phyloP scores from a whole-genome alignment of 768 basidiomycete species.

The Lactarius quietus region DNA sequence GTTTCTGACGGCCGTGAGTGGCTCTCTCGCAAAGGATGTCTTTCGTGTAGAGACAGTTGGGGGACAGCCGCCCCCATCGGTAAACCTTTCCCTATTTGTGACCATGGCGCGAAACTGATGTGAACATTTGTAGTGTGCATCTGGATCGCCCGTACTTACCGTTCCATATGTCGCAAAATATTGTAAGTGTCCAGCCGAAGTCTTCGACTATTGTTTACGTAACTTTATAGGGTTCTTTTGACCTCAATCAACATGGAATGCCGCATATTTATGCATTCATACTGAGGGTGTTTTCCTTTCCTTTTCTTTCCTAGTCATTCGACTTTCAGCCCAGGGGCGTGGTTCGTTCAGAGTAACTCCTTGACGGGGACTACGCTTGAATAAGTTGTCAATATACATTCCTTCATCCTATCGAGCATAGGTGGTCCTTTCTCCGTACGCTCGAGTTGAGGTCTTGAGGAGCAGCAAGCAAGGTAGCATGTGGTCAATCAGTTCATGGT shows the following conservation, averaged over 20 bases:
- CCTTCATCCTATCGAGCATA: not conserved
- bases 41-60: slow-evolving; percentile 16
- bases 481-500: not conserved
- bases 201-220: not conserved
- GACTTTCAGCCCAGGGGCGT: not conserved
- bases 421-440: not conserved
- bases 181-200: slow-evolving; percentile 7
- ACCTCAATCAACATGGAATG: not conserved
- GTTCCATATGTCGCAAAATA: slow-evolving; percentile 23
- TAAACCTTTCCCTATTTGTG: not conserved
- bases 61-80: slow-evolving; percentile 20
- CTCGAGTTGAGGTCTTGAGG: not conserved
- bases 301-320: not conserved
- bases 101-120: not conserved
- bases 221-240: not conserved
- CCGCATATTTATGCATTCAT: not conserved
- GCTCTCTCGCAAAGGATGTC: slow-evolving; percentile 7
- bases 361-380: not conserved
- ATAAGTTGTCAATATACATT: not conserved
- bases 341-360: not conserved
- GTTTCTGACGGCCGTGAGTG: not conserved
- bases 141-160: slow-evolving; percentile 6
- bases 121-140: slow-evolving; percentile 12
- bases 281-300: not conserved
- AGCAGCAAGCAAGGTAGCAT: not conserved